Conservation (phyloP, 306 rosid genomes). For the Fragaria ananassa region DNA sequence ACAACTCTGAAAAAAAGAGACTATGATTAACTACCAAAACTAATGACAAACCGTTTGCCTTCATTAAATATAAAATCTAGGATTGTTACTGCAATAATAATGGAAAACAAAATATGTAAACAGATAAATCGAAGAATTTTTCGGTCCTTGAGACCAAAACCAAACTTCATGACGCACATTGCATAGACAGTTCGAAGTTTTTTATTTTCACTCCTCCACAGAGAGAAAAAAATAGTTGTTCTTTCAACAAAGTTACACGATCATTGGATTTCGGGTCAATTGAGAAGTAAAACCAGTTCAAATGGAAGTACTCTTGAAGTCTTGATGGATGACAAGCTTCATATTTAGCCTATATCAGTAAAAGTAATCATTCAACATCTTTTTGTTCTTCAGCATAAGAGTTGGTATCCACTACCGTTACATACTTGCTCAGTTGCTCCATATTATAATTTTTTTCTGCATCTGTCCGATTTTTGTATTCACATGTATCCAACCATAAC, state of each 20-base stretch:
- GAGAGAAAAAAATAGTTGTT: not conserved
- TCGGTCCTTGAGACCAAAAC: not conserved
- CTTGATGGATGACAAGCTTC: constrained; percentile 5
- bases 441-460: not conserved
- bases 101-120: not conserved
- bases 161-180: not conserved
- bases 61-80: constrained; percentile 13
- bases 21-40: constrained; percentile 11
- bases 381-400: not conserved
- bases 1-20: constrained; percentile 62
- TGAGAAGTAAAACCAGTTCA: not conserved
- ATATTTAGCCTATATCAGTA: not conserved
- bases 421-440: not conserved
- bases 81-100: not conserved
- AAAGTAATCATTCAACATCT: not conserved
- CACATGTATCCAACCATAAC: not conserved
- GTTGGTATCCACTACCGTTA: not conserved
- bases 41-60: constrained; percentile 14
- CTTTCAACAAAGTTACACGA: not conserved
- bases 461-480: not conserved
- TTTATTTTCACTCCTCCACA: not conserved
- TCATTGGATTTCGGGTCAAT: not conserved
- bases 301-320: not conserved
- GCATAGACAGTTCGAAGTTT: not conserved
- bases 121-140: no score